Base-by-base conservation (phyloP, 192 early-diverging fungal species). In the Backusella tarrabulga region DNA sequence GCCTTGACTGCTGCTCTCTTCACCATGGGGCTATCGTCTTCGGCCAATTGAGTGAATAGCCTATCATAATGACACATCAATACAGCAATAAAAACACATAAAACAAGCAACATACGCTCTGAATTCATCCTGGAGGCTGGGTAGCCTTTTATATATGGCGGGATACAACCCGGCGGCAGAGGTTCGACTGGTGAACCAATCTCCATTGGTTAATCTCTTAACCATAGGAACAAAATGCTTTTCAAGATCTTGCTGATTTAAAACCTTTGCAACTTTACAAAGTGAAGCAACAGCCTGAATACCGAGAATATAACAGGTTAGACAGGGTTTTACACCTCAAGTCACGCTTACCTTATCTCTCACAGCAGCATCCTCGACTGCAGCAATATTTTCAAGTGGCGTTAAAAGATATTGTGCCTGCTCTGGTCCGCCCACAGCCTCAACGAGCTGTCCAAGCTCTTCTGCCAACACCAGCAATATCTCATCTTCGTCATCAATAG, bases 401-500 rank as follows among this genome's bases (percentile, higher is more conserved):
- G 91, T 84, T 67, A 99, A 83, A 38, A 99, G 87, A 74, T 95
- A 83, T 77, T 95, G 94, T 2, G 92, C 96, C 83, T 92, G 91
- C 29, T 90, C 88, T 12, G 94, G 89, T 8, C 98, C 98, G 19
- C 98, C 98, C n/a, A 98, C 92, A 76, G 93, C 93, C 75, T 97
- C 94, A 68, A 94, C 89, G 84, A 99, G 95, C 79, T 91, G 85
- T 11, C 94, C 96, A 46, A 99, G 90, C 73, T 98, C 93, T 82
- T 97, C 95, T 7, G 97, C 98, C 42, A 99, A 85, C 26, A 95
- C 91, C 29, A 97, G 76, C 72, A 99, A 81, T 38, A 99, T 92
- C 81, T 98, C 97, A 82, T 99, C 98, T 80, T 99, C 98, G 80
- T 99, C 98, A 85, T 99, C 97, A 78, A 97, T 97, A 14, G 95